phyloP scores from a whole-genome alignment of 2,329 filamentous ascomycete genomes.

The Chrysoporthe puriensis region DNA sequence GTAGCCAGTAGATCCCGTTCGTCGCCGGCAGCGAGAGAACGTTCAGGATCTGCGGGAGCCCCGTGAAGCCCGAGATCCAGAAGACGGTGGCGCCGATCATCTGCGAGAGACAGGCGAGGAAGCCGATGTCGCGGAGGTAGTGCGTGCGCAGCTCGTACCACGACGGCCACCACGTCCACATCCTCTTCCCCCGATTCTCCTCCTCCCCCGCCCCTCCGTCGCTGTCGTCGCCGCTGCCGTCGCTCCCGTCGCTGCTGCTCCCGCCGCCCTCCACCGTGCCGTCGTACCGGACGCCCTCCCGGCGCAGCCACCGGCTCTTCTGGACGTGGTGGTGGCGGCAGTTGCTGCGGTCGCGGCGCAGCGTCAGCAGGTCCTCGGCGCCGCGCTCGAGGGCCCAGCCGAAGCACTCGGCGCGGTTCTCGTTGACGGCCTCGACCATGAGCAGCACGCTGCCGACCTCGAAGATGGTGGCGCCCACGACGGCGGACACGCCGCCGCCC shows the following conservation, averaged over 20 bases:
- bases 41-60: conserved; percentile 59
- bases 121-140: conserved; percentile 65
- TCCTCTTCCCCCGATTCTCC: conserved; percentile 26
- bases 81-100: conserved; percentile 64
- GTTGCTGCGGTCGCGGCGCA: conserved; percentile 11
- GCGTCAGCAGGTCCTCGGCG: conserved; percentile 9
- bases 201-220: not conserved
- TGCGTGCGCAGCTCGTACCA: conserved; percentile 59
- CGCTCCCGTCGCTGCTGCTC: not conserved
- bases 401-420: conserved; percentile 66
- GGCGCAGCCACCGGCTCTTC: conserved; percentile 19
- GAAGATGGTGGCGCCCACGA: conserved; percentile 71
- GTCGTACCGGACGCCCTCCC: not conserved
- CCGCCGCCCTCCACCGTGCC: not conserved
- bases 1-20: conserved; percentile 64
- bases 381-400: conserved; percentile 66
- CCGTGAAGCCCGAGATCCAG: conserved; percentile 65
- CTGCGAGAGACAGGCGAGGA: conserved; percentile 62
- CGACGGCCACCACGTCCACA: conserved; percentile 65
- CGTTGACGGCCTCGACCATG: conserved; percentile 71
- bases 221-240: not conserved
- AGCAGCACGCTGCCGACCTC: conserved; percentile 65
- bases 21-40: conserved; percentile 48
- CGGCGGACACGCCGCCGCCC: conserved; percentile 65
- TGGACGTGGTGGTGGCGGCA: conserved; percentile 32